Conservation (phyloP, 139 green algal genomes). For the Micractinium sp. region DNA sequence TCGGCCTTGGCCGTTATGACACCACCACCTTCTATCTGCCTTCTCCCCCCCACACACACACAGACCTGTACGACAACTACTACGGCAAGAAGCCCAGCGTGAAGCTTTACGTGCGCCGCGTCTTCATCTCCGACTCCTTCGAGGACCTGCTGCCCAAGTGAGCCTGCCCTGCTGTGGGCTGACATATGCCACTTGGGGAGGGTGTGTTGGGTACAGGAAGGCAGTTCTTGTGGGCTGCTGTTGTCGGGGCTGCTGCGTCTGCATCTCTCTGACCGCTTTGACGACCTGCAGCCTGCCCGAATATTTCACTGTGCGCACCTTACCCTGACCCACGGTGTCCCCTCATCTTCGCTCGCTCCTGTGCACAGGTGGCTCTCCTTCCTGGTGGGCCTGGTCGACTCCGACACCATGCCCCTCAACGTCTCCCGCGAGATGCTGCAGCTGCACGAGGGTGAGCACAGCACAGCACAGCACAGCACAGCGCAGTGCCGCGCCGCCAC, state of each 20-base stretch:
- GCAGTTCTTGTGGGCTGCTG: no score
- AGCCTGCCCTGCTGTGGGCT: not conserved
- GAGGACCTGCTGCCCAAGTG: constrained; percentile 93
- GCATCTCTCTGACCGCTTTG: no score
- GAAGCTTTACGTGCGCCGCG: constrained; percentile 95
- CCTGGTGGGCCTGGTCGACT: constrained; percentile 94
- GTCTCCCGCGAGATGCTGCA: constrained; percentile 96
- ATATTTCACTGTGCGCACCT: no score
- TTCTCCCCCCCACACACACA: not conserved
- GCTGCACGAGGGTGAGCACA: constrained; percentile 61
- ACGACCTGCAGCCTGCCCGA: no score
- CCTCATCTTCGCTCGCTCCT: not conserved
- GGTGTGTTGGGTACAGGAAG: no score
- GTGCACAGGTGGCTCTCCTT: constrained; percentile 81
- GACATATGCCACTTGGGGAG: no score
- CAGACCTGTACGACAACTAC: constrained; percentile 86
- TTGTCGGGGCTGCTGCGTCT: no score
- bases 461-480: not conserved
- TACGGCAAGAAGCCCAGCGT: constrained; percentile 79
- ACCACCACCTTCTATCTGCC: no score
- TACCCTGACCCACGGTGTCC: no score
- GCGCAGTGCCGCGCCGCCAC: not conserved
- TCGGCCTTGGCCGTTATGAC: no score
- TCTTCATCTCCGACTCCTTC: constrained; percentile 96
- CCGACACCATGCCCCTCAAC: constrained; percentile 95